A percentile compares a stretch with the other conserved stretches of the same genome.
phyloP scores from a whole-genome alignment of 2,329 filamentous ascomycete species.

The Ilyonectria mors-panacis region DNA sequence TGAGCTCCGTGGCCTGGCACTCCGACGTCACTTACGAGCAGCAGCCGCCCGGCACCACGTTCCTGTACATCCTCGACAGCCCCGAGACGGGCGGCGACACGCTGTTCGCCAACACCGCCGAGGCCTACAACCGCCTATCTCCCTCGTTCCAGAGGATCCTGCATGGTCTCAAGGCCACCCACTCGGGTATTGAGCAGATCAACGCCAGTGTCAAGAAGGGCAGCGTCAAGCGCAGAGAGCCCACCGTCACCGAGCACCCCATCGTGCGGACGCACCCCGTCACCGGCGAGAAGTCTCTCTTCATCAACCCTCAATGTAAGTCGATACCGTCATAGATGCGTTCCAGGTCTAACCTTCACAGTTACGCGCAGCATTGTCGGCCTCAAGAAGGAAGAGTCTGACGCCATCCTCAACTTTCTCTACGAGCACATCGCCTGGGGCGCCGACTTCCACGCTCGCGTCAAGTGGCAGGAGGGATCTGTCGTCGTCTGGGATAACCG shows the following conservation, averaged over 20 bases:
- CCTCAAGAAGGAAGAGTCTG: conserved; percentile 89
- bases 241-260: conserved; percentile 81
- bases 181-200: conserved; percentile 87
- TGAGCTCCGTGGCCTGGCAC: conserved; percentile 90
- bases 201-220: conserved; percentile 76
- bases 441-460: conserved; percentile 78
- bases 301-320: conserved; percentile 86
- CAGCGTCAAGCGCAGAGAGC: conserved; percentile 81
- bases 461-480: conserved; percentile 85
- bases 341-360: conserved; percentile 48
- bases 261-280: conserved; percentile 85
- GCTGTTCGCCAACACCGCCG: conserved; percentile 82
- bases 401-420: conserved; percentile 80
- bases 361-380: conserved; percentile 87
- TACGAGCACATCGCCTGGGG: conserved; percentile 68
- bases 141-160: conserved; percentile 84
- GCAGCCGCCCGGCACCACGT: conserved; percentile 91
- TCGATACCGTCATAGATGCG: conserved; percentile 9
- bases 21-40: conserved; percentile 89
- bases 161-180: conserved; percentile 84
- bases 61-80: conserved; percentile 88
- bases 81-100: conserved; percentile 88
- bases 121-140: conserved; percentile 86
- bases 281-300: conserved; percentile 88
- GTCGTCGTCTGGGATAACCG: conserved; percentile 92